phyloP scores from a whole-genome alignment of 176 grass and related monocot species.

The Ampelocalamus luodianensis region DNA sequence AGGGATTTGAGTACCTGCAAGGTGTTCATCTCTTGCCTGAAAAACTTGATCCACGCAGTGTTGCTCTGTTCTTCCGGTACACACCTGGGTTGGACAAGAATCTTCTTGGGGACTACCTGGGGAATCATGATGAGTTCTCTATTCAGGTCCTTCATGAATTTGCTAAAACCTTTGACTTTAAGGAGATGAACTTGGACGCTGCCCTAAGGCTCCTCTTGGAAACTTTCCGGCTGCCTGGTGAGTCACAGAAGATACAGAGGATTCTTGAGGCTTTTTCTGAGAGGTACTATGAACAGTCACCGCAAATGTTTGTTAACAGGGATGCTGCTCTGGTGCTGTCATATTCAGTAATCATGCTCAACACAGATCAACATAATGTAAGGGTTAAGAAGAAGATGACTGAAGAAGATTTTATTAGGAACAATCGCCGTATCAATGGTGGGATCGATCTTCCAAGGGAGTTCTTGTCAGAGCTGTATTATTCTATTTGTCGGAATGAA shows the following conservation, averaged over 20 bases:
- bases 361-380: slow-evolving; percentile 96
- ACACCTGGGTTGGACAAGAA: slow-evolving; percentile 90
- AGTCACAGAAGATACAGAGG: slow-evolving; percentile 97
- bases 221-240: slow-evolving; percentile 94
- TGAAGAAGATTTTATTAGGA: slow-evolving; percentile 97
- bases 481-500: slow-evolving; percentile 94
- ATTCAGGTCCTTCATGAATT: slow-evolving; percentile 91
- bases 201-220: slow-evolving; percentile 95
- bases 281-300: slow-evolving; percentile 93
- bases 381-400: slow-evolving; percentile 99
- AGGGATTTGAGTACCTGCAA: slow-evolving; percentile 94
- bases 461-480: slow-evolving; percentile 78
- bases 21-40: slow-evolving; percentile 88
- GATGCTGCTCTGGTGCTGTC: slow-evolving; percentile 91
- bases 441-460: slow-evolving; percentile 88
- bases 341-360: slow-evolving; percentile 97
- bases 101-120: slow-evolving; percentile 92
- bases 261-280: slow-evolving; percentile 97
- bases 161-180: slow-evolving; percentile 90
- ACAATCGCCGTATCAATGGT: slow-evolving; percentile 93
- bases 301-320: slow-evolving; percentile 81
- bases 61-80: slow-evolving; percentile 88
- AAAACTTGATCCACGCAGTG: slow-evolving; percentile 83
- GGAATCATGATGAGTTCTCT: slow-evolving; percentile 92
- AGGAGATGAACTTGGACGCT: slow-evolving; percentile 92